phyloP scores from a whole-genome alignment of 2,329 filamentous ascomycete species.

The Penicillium freii region DNA sequence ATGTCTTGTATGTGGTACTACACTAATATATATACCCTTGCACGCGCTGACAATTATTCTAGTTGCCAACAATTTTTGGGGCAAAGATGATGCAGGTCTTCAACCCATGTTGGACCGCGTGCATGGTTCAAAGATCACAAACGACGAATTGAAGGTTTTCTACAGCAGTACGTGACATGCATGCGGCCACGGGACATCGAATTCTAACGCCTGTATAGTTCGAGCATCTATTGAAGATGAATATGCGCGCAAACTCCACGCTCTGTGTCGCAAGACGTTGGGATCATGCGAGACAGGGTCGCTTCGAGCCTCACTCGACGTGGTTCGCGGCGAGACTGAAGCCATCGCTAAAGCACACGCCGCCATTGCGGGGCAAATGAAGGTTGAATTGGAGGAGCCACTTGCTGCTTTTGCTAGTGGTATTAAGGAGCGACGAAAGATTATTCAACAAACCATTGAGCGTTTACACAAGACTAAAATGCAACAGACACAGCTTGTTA shows the following conservation, averaged over 20 bases:
- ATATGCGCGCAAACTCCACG: slow-evolving; percentile 84
- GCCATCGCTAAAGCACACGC: slow-evolving; percentile 92
- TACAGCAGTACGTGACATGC: slow-evolving; percentile 68
- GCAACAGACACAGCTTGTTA: slow-evolving; percentile 84
- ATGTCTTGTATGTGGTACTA: slow-evolving; percentile 59
- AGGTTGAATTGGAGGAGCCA: slow-evolving; percentile 90
- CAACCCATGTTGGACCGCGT: slow-evolving; percentile 88
- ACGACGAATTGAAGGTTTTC: slow-evolving; percentile 89
- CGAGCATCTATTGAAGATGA: slow-evolving; percentile 95
- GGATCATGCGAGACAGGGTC: slow-evolving; percentile 85
- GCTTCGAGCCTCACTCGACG: slow-evolving; percentile 79
- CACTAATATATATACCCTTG: neutral
- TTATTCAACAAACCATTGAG: slow-evolving; percentile 90
- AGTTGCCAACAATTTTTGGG: slow-evolving; percentile 99
- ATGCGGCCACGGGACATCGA: neutral
- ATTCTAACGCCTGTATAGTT: slow-evolving; percentile 43
- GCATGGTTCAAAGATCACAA: slow-evolving; percentile 89
- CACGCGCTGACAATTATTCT: slow-evolving; percentile 5
- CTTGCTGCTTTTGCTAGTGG: slow-evolving; percentile 86
- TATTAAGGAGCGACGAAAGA: slow-evolving; percentile 95
- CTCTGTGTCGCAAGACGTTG: slow-evolving; percentile 80
- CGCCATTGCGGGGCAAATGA: slow-evolving; percentile 89
- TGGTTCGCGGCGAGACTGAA: slow-evolving; percentile 84
- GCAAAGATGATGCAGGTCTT: slow-evolving; percentile 96
- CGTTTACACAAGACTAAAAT: slow-evolving; percentile 91